Evolutionary conservation across 2,329 filamentous ascomycete species (phyloP).

Genomic region (Pochonia chlamydosporia): DNA sequence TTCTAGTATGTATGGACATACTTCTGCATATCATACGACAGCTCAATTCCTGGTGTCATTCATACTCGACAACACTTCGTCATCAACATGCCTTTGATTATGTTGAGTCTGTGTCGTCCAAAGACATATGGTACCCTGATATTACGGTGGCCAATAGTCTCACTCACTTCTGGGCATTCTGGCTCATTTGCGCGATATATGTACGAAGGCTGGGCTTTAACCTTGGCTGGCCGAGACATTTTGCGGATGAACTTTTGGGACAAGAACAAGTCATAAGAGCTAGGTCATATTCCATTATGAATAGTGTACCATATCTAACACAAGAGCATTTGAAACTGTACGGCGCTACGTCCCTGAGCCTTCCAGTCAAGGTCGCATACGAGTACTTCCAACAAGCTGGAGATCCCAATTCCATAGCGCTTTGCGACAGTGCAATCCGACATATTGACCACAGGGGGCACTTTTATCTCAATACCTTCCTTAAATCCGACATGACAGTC

Average conservation of each 20-base stretch:
- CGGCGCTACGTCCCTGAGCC: constrained; percentile 27
- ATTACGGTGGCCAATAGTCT: constrained; percentile 30
- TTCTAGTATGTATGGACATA: not conserved
- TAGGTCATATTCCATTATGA: constrained; percentile 13
- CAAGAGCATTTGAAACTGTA: constrained; percentile 33
- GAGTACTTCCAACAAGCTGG: constrained; percentile 6
- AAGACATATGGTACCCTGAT: constrained; percentile 23
- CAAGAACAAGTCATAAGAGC: not conserved
- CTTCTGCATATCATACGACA: not conserved
- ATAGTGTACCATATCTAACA: constrained; percentile 30
- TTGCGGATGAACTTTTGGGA: not conserved
- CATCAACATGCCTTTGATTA: not conserved
- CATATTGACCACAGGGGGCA: not conserved
- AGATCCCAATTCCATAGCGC: constrained; percentile 1
- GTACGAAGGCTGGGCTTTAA: constrained; percentile 13
- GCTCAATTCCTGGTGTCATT: not conserved
- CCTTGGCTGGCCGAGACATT: constrained; percentile 9
- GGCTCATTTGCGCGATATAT: constrained; percentile 27
- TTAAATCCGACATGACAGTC: not conserved
- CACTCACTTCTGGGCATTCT: constrained; percentile 32
- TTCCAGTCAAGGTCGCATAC: constrained; percentile 21
- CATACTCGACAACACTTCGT: not conserved
- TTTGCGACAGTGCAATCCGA: not conserved
- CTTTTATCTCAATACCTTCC: not conserved
- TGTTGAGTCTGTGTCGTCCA: not conserved